Evolutionary conservation across 2,329 filamentous ascomycete species (phyloP), one percentile per base, ranked within the genome.

Genomic region (Pseudogymnoascus sp.): DNA sequence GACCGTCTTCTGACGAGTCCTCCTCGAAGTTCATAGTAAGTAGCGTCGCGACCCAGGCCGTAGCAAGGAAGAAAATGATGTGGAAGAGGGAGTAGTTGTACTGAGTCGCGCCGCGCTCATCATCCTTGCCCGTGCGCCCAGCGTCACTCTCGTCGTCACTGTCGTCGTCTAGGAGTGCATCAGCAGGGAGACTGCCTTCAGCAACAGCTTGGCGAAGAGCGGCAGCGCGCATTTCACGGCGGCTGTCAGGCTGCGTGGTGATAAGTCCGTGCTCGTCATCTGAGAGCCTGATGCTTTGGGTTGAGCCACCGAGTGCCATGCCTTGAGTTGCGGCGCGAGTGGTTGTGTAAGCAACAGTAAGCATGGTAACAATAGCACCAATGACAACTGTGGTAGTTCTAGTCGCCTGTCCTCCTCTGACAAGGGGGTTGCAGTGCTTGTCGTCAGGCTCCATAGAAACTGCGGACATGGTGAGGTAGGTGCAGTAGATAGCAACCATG

Each of bases 371-470:
- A 67, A 99, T 88, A 31, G 94, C 94, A 65, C 94, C 94, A 67
- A 99, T 84, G 59, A 99, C 85, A 65, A 97, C 86, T 28, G 92
- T 96, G 1, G 92, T 94, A 6, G 90, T 95, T 66, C 94, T 86
- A 8, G 93, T 94, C 65, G 91, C 92, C 66, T 90, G 89, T 6
- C 92, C 92, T 62, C 85, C 77, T 61, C 84, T 86, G 65, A 97
- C 82, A 33, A 99, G 82, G 7, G 94, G 94, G 76, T 99, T 99
- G 84, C 94, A 99, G 67, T 90, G 84, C 70, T 90, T 88, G 78
- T 97, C 87, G 75, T 97, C 93, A 0, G 94, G 94, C 71, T 99
- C 93, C 94, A 99, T 97, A 63, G 92, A 96, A 1, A 99, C 94
- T 25, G 94, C 94, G 2, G 92, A 97, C 86, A 99, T 91, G 68